A percentile compares a stretch with the other conserved stretches of the same genome.
Conservation (phyloP, 2,329 filamentous ascomycete species). For the Aspergillus pseudoterreus region DNA sequence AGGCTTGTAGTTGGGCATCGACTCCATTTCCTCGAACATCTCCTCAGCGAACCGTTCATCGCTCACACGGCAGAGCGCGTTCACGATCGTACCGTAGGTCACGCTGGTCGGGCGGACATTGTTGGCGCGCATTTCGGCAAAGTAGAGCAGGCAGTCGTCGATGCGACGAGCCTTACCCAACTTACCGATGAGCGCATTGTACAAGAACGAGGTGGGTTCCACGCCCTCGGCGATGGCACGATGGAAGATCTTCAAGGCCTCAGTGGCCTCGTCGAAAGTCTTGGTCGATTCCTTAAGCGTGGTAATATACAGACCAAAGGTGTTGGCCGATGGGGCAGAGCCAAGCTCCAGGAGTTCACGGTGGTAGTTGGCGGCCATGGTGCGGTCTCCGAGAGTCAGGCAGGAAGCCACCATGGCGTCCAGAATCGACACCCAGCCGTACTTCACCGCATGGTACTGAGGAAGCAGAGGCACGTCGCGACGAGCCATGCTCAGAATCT, state of each 20-base stretch:
- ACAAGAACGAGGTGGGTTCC: conserved; percentile 92
- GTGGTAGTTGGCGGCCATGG: conserved; percentile 79
- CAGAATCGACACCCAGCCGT: conserved; percentile 93
- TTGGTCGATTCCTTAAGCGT: conserved; percentile 95
- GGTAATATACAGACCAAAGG: conserved; percentile 98
- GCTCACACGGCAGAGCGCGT: conserved; percentile 92
- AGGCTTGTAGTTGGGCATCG: conserved; percentile 97
- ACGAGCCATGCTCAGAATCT: conserved; percentile 85
- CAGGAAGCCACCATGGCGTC: conserved; percentile 96
- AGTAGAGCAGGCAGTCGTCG: conserved; percentile 97
- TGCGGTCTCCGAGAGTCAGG: conserved; percentile 75
- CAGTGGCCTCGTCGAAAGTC: conserved; percentile 95
- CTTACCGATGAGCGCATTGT: conserved; percentile 97
- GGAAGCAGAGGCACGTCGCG: conserved; percentile 79
- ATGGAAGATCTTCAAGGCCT: conserved; percentile 96
- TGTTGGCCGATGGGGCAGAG: conserved; percentile 89
- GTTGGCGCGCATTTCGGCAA: conserved; percentile 90
- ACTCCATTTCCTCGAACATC: conserved; percentile 98
- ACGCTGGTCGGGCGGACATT: conserved; percentile 95
- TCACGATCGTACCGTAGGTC: conserved; percentile 97
- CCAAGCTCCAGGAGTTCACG: conserved; percentile 89
- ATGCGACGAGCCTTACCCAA: conserved; percentile 96
- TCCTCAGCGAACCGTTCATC: conserved; percentile 98
- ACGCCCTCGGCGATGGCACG: conserved; percentile 91
- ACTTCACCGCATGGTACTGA: conserved; percentile 82